A percentile compares a stretch with the other conserved stretches of the same genome.
Evolutionary conservation across 2,329 filamentous ascomycete species (phyloP).

Genomic region (Trichoderma hamatum): DNA sequence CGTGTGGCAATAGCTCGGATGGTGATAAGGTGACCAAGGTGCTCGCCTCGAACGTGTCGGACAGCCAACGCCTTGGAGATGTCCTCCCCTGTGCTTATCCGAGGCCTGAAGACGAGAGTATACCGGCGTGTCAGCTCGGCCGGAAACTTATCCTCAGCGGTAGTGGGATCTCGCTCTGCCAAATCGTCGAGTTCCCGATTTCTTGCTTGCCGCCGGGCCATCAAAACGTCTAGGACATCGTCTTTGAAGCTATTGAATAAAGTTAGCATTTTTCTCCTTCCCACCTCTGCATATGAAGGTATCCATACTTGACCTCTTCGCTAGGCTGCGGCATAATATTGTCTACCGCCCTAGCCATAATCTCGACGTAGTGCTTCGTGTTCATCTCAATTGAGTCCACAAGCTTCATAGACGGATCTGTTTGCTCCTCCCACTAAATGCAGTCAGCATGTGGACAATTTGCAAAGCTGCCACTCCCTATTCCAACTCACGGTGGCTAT

Average conservation of each 20-base stretch:
- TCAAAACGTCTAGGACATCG: constrained; percentile 94
- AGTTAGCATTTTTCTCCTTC: neutral
- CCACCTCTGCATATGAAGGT: neutral
- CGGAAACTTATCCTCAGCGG: constrained; percentile 79
- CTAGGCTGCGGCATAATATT: constrained; percentile 79
- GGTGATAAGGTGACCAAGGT: constrained; percentile 91
- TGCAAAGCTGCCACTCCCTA: neutral
- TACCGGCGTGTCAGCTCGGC: constrained; percentile 91
- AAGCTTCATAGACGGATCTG: constrained; percentile 70
- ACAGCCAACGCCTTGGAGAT: constrained; percentile 75
- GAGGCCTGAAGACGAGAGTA: constrained; percentile 93
- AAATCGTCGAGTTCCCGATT: constrained; percentile 75
- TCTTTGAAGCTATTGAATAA: constrained; percentile 77
- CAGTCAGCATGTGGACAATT: constrained; percentile 7
- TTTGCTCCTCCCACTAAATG: constrained; percentile 71
- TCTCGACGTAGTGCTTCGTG: constrained; percentile 92
- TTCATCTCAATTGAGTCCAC: constrained; percentile 87
- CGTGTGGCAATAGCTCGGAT: constrained; percentile 91
- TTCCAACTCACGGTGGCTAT: constrained; percentile 64
- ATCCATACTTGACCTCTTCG: constrained; percentile 70
- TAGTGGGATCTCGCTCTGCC: constrained; percentile 67
- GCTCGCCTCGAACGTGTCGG: constrained; percentile 87
- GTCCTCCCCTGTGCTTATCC: constrained; percentile 70
- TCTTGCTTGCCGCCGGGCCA: constrained; percentile 84
- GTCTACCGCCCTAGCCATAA: constrained; percentile 87